Conservation (phyloP, 352 stramenopile genomes). For the Globisporangium splendens region DNA sequence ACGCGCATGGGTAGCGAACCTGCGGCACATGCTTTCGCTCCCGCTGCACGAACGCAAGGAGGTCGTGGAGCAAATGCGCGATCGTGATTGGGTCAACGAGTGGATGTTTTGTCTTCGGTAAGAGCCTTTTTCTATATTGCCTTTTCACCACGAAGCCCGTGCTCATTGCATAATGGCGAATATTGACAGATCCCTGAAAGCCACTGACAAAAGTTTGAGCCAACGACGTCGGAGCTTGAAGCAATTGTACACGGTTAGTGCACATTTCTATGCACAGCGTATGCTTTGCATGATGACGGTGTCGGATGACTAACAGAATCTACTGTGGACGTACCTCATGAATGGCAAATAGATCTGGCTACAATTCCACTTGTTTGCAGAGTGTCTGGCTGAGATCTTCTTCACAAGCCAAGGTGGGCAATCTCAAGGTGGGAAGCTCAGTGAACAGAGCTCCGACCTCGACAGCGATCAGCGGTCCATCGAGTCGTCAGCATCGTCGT, state of each 20-base stretch:
- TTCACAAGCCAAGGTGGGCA: constrained; percentile 18
- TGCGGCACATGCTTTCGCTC: constrained; percentile 52
- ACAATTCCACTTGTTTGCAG: constrained; percentile 71
- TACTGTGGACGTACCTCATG: not conserved
- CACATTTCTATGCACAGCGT: not conserved
- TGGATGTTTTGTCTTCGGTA: constrained; percentile 75
- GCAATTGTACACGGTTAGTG: constrained; percentile 53
- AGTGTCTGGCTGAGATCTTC: constrained; percentile 65
- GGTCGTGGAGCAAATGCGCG: constrained; percentile 49
- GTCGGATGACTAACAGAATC: not conserved
- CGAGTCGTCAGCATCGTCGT: constrained; percentile 26
- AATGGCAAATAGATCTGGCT: constrained; percentile 52
- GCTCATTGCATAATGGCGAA: not conserved
- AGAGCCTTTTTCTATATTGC: constrained; percentile 1
- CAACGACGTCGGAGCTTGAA: constrained; percentile 45
- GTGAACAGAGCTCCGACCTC: too few species aligned
- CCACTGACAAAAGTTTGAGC: constrained; percentile 29
- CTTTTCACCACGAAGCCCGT: not conserved
- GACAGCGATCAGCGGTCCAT: constrained; percentile 18
- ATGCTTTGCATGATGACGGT: constrained; percentile 1
- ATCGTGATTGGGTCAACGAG: constrained; percentile 78
- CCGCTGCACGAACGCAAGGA: constrained; percentile 43
- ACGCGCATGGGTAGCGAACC: constrained; percentile 58
- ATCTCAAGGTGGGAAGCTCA: too few species aligned
- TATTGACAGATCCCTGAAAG: constrained; percentile 29